A percentile compares a stretch with the other conserved stretches of the same genome.
Evolutionary conservation across 1,284 basidiomycete species (phyloP).

Genomic region (Ganoderma meredithae): DNA sequence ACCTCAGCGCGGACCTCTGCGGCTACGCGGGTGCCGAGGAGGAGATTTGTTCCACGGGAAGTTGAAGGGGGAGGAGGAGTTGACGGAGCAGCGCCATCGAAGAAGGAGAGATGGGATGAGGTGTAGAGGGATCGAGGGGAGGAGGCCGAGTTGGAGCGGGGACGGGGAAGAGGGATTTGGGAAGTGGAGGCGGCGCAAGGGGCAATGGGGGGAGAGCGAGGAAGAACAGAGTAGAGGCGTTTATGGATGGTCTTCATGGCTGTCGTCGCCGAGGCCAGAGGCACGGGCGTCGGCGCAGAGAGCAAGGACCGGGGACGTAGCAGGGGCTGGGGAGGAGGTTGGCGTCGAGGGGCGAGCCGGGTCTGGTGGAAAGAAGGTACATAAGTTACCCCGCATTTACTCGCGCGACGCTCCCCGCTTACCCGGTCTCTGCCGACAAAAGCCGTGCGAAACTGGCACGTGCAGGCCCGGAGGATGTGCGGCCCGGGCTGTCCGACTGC

Average conservation of each 20-base stretch:
- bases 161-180: conserved; percentile 46
- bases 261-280: conserved; percentile 15
- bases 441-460: conserved; percentile 21
- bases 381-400: conserved; percentile 6
- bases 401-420: conserved; percentile 3
- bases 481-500: background rate
- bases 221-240: conserved; percentile 57
- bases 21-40: conserved; percentile 54
- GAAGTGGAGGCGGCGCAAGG: conserved; percentile 36
- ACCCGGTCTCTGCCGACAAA: conserved; percentile 22
- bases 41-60: conserved; percentile 48
- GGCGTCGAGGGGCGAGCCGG: conserved; percentile 10
- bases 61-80: conserved; percentile 50
- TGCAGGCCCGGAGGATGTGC: background rate
- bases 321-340: conserved; percentile 4
- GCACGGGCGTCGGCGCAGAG: conserved; percentile 3
- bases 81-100: conserved; percentile 48
- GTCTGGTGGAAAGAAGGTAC: background rate
- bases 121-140: conserved; percentile 53
- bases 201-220: conserved; percentile 39
- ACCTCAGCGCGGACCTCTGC: conserved; percentile 54
- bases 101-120: conserved; percentile 52
- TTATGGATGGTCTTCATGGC: conserved; percentile 62
- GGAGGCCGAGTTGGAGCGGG: conserved; percentile 54
- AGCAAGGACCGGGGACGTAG: background rate